Evolutionary conservation across 202 grass and related monocot genomes (phyloP).

Genomic region (Panicum virgatum): DNA sequence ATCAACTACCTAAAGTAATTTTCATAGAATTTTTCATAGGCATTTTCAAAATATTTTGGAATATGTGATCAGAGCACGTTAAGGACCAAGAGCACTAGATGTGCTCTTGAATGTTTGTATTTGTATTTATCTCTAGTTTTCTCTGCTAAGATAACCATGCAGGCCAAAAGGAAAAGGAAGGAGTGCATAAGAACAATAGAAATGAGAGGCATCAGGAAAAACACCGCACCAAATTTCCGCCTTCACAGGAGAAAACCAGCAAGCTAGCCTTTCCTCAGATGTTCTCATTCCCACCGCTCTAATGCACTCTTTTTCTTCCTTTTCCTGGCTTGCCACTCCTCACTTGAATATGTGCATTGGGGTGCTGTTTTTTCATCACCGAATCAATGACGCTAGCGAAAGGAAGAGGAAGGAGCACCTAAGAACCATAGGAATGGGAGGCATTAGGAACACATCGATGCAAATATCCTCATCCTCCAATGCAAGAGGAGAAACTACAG

Average conservation of each 20-base stretch:
- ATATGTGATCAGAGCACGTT: not conserved
- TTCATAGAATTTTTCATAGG: not conserved
- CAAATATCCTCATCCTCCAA: not conserved
- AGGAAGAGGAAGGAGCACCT: slow-evolving; percentile 33
- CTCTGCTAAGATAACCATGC: not conserved
- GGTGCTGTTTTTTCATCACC: not conserved
- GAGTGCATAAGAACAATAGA: slow-evolving; percentile 11
- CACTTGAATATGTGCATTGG: not conserved
- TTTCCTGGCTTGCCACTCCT: not conserved
- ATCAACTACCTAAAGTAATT: not conserved
- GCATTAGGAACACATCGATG: slow-evolving; percentile 14
- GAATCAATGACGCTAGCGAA: not conserved
- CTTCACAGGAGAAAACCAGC: not conserved
- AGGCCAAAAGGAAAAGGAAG: slow-evolving; percentile 30
- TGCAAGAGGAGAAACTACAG: not conserved
- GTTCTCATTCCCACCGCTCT: slow-evolving; percentile 19
- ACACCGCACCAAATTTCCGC: not conserved
- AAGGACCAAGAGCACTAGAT: not conserved
- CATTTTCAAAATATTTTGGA: not conserved
- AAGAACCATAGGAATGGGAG: slow-evolving; percentile 43
- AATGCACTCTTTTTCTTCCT: slow-evolving; percentile 5
- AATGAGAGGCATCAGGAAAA: slow-evolving; percentile 22
- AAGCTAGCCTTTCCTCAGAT: not conserved
- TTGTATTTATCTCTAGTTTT: not conserved
- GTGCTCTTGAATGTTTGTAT: not conserved